Evolutionary conservation across 306 rosid species (phyloP).

Genomic region (Canavalia ensiformis): DNA sequence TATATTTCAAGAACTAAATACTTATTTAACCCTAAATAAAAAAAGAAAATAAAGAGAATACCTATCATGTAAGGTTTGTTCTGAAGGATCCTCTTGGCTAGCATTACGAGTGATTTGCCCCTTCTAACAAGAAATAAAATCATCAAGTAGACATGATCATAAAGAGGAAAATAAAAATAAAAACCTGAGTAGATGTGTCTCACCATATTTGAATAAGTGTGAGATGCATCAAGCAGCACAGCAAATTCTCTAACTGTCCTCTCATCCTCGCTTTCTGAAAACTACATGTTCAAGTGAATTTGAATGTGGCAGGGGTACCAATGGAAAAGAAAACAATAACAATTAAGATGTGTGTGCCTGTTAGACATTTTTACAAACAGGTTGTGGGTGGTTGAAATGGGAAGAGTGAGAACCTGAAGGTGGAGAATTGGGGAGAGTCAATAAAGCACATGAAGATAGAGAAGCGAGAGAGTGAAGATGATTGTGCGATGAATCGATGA

Average conservation of each 20-base stretch:
- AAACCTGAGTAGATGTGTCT: constrained; percentile 37
- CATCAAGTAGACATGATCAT: constrained; percentile 5
- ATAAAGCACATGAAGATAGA: constrained; percentile 73
- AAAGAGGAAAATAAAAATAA: not conserved
- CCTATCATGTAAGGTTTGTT: constrained; percentile 78
- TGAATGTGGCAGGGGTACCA: constrained; percentile 33
- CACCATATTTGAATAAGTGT: constrained; percentile 56
- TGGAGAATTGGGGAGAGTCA: constrained; percentile 72
- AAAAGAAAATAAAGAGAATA: constrained; percentile 44
- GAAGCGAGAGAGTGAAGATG: constrained; percentile 79
- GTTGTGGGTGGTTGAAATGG: not conserved
- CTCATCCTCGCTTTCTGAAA: constrained; percentile 88
- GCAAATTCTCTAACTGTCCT: constrained; percentile 87
- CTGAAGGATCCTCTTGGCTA: constrained; percentile 45
- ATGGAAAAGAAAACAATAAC: not conserved
- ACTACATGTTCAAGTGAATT: constrained; percentile 70
- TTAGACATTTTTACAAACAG: not conserved
- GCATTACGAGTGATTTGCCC: constrained; percentile 45
- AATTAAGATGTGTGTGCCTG: not conserved
- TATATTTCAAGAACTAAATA: too few relatives aligned
- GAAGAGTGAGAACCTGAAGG: constrained; percentile 62
- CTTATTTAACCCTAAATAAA: not conserved
- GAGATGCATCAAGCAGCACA: constrained; percentile 71
- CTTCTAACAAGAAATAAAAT: constrained; percentile 57
- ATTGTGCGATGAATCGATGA: constrained; percentile 59